These are phyloP conservation scores for Chalaropsis ovoidea DNA, from an alignment of 2,329 filamentous ascomycete species.

Conservation along the genomic window DNA sequence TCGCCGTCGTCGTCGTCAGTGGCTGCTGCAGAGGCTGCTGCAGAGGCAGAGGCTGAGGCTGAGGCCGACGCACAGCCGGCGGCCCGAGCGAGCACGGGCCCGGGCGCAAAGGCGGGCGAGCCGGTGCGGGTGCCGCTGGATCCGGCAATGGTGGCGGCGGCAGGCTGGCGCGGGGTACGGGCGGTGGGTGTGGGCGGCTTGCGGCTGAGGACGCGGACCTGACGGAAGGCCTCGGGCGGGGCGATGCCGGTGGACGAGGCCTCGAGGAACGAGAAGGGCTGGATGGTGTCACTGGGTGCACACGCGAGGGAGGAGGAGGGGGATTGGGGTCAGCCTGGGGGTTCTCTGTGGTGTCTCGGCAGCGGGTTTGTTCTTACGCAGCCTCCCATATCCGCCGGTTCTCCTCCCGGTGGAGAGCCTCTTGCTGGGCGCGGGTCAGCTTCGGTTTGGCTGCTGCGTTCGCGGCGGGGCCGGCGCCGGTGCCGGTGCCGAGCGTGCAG, in stretches of 20 bases:
- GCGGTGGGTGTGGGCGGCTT: conserved; percentile 55
- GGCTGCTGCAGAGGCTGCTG: not conserved
- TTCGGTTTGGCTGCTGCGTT: conserved; percentile 33
- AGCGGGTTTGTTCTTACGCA: conserved; percentile 46
- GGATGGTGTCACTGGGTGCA: conserved; percentile 55
- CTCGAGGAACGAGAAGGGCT: conserved; percentile 67
- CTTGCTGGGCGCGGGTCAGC: conserved; percentile 63
- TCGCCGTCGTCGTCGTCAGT: conserved; percentile 30
- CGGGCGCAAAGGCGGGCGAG: not conserved
- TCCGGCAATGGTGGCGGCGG: not conserved
- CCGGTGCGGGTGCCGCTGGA: conserved; percentile 49
- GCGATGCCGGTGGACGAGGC: conserved; percentile 43
- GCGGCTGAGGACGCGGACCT: conserved; percentile 74
- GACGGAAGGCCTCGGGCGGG: conserved; percentile 60
- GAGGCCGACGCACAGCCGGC: not conserved
- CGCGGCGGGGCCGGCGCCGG: conserved; percentile 27
- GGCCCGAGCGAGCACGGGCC: not conserved
- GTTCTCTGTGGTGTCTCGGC: not conserved
- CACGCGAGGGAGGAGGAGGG: not conserved
- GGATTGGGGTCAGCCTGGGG: conserved; percentile 2
- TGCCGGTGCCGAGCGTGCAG: not conserved
- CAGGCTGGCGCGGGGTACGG: not conserved
- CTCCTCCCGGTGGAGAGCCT: conserved; percentile 69
- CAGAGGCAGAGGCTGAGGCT: not conserved
- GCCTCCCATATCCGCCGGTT: conserved; percentile 84